Evolutionary conservation across 202 grass and related monocot genomes (phyloP).

Genomic region (Musa balbisiana): DNA sequence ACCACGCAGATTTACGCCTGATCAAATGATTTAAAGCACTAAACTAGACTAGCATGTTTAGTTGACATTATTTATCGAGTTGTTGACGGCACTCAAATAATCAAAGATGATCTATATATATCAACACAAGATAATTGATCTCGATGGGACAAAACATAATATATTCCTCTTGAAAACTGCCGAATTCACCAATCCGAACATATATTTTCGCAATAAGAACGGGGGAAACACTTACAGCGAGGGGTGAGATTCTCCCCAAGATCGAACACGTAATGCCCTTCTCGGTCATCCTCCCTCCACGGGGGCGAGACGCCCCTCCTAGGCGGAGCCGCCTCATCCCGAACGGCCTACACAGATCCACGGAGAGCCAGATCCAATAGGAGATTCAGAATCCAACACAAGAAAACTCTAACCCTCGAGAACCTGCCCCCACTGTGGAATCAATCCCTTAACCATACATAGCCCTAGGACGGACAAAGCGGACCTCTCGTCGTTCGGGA

Average conservation of each 20-base stretch:
- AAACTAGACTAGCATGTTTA: no score
- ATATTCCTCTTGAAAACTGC: neutral
- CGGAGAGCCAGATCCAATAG: constrained; percentile 14
- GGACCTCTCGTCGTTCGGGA: constrained; percentile 41
- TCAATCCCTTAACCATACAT: constrained; percentile 18
- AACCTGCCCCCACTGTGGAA: constrained; percentile 2
- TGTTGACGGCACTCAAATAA: no score
- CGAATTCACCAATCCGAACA: neutral
- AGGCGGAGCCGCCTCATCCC: constrained; percentile 27
- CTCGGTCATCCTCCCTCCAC: constrained; percentile 68
- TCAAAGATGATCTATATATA: no score
- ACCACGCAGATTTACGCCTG: no score
- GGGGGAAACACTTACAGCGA: constrained; percentile 45
- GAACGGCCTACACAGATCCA: constrained; percentile 20
- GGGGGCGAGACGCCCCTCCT: constrained; percentile 54
- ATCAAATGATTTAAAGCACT: no score
- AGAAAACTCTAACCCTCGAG: constrained; percentile 18
- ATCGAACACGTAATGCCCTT: constrained; percentile 85
- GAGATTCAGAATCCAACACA: constrained; percentile 30
- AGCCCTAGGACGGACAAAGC: constrained; percentile 4
- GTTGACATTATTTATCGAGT: no score
- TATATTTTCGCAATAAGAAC: constrained; percentile 7
- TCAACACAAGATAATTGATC: neutral
- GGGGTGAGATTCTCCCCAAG: constrained; percentile 88
- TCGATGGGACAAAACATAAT: neutral